Evolutionary conservation across 768 basidiomycete genomes (phyloP), one percentile per base, ranked within the genome.

Genomic region (Ramaria rubella): DNA sequence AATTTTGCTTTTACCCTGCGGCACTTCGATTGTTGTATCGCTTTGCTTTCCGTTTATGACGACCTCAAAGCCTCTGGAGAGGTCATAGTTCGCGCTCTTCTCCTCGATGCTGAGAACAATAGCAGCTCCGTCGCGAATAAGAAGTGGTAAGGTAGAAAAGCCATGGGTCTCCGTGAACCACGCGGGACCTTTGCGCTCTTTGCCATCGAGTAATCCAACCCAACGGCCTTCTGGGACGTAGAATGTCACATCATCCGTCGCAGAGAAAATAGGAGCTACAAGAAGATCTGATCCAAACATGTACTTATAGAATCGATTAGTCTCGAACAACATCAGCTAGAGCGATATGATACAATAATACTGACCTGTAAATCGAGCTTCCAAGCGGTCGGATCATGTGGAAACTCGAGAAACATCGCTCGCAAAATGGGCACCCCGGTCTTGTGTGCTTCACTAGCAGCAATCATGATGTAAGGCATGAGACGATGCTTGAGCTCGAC

Each of bases 341-440:
- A 50, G 43, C 17, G 34, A 43, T 27, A 54, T 17, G 38, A 38
- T 38, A 7, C n/a, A n/a, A n/a, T n/a, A n/a, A n/a, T n/a, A n/a
- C n/a, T n/a, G n/a, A 54, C 52, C 52, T 54, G 52, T 6, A 52
- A 49, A 63, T 84, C 82, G 23, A 85, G 77, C 61, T 73, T 68
- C 62, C 83, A 82, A 6, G 81, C 79, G 29, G 77, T 82, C 53
- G 78, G 73, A 63, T 85, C 83, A 15, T 76, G 74, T 14, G 72
- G 70, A 66, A 84, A 85, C 60, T 85, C 81, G 55, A 85, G 59
- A 72, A 85, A 83, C 83, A 85, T 84, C 9, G 83, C 81, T 15
- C 83, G 76, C 63, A 78, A 78, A 30, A 83, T 59, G 3, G 83
- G 83, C 61, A 81, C 76, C 1, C 83, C 83, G 36, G 72, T 75